Percentiles rank a stretch among this genome's conserved stretches.
phyloP scores from a whole-genome alignment of 2,329 filamentous ascomycete species.

The Plectosphaerella sp. region DNA sequence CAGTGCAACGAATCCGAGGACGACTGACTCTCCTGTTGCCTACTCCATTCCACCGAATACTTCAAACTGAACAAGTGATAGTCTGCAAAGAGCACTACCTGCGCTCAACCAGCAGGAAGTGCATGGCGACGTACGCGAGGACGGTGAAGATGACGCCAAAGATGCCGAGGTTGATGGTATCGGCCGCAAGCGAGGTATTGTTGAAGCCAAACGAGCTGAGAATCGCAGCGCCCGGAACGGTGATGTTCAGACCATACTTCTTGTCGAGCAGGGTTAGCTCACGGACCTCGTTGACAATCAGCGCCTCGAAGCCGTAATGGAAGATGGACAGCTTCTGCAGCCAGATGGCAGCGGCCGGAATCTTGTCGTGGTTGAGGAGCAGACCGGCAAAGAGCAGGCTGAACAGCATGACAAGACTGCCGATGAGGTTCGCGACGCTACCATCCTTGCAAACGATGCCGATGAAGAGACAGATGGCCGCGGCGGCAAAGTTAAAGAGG shows the following conservation, averaged over 20 bases:
- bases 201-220: conserved; percentile 93
- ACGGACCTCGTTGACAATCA: conserved; percentile 96
- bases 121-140: conserved; percentile 88
- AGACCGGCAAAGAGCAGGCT: conserved; percentile 91
- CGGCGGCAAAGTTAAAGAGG: conserved; percentile 91
- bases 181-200: conserved; percentile 78
- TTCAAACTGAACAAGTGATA: neutral
- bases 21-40: neutral
- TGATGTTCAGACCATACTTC: conserved; percentile 95
- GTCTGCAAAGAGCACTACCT: conserved; percentile 41
- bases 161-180: conserved; percentile 75
- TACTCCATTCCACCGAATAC: neutral
- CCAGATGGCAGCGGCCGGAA: conserved; percentile 81
- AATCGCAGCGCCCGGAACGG: conserved; percentile 90
- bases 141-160: conserved; percentile 82
- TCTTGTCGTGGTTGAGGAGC: conserved; percentile 89
- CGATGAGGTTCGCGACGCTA: conserved; percentile 88
- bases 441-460: conserved; percentile 91
- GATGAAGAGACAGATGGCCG: conserved; percentile 91
- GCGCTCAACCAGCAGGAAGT: conserved; percentile 87
- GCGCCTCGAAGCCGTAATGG: conserved; percentile 93
- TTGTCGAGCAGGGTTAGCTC: conserved; percentile 86
- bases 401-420: conserved; percentile 95
- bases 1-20: too few relatives aligned
- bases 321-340: conserved; percentile 93